Conservation (phyloP, 192 early-diverging fungal species). For the Coemansia sp. region DNA sequence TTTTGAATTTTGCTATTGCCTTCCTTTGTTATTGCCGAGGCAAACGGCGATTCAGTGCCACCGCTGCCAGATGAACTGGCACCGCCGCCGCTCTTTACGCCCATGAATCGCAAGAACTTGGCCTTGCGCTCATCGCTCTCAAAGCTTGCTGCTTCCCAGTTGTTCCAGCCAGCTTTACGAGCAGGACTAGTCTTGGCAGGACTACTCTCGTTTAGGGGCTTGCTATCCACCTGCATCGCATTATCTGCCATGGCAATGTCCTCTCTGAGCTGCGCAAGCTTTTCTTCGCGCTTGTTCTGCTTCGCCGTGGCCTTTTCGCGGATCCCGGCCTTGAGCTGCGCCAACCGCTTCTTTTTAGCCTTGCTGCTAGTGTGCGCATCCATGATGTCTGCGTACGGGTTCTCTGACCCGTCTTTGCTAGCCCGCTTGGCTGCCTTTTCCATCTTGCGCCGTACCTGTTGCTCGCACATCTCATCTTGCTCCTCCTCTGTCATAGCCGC, state of each 20-base stretch:
- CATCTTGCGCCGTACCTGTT: slow-evolving; percentile 11
- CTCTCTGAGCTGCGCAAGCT: background rate
- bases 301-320: background rate
- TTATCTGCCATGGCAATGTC: slow-evolving; percentile 3
- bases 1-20: slow-evolving; percentile 29
- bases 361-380: background rate
- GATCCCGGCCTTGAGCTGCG: slow-evolving; percentile 4
- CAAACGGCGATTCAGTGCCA: slow-evolving; percentile 34
- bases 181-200: background rate
- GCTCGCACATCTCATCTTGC: slow-evolving; percentile 5
- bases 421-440: slow-evolving; percentile 5
- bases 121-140: slow-evolving; percentile 43
- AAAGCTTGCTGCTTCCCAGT: slow-evolving; percentile 48
- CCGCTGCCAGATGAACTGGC: background rate
- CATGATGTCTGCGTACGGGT: background rate
- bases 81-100: slow-evolving; percentile 12
- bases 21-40: slow-evolving; percentile 47
- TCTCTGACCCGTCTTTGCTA: slow-evolving; percentile 6
- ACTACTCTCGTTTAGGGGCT: background rate
- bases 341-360: background rate
- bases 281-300: background rate
- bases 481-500: slow-evolving; percentile 10
- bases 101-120: slow-evolving; percentile 55
- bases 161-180: slow-evolving; percentile 40
- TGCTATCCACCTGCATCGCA: background rate